Evolutionary conservation across 345 rosid genomes (phyloP).

Genomic region (Melastoma malabathricum): DNA sequence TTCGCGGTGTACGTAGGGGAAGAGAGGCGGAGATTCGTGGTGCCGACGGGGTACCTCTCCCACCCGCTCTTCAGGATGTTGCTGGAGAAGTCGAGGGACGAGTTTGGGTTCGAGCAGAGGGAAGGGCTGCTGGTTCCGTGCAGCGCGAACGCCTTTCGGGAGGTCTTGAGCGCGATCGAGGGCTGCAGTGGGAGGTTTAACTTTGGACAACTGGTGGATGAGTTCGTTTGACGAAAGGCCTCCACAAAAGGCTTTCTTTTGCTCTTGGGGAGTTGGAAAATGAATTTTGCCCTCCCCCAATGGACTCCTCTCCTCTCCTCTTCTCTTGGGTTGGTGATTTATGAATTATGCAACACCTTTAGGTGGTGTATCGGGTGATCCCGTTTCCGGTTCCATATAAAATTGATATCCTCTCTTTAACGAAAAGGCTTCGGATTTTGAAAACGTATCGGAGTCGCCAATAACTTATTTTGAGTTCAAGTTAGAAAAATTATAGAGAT

Average conservation of each 20-base stretch:
- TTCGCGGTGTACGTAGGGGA: conserved; percentile 79
- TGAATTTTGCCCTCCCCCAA: too few relatives aligned
- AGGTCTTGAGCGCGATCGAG: conserved; percentile 54
- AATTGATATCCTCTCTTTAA: too few relatives aligned
- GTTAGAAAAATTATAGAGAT: too few relatives aligned
- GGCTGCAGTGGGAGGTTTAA: conserved; percentile 58
- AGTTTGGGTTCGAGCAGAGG: conserved; percentile 40
- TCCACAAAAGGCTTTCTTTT: neutral
- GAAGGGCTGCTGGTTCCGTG: conserved; percentile 66
- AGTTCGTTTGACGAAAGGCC: conserved; percentile 32
- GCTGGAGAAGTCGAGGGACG: conserved; percentile 61
- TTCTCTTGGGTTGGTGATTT: too few relatives aligned
- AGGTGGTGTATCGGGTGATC: too few relatives aligned
- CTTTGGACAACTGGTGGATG: conserved; percentile 57
- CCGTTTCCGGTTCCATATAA: too few relatives aligned
- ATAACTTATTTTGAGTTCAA: too few relatives aligned
- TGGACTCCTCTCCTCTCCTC: too few relatives aligned
- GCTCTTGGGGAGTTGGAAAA: neutral
- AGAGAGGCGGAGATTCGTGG: conserved; percentile 47
- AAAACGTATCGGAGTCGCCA: too few relatives aligned
- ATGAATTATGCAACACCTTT: too few relatives aligned
- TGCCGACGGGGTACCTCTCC: conserved; percentile 56
- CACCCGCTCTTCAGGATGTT: conserved; percentile 82
- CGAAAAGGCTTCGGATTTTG: too few relatives aligned
- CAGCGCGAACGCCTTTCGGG: conserved; percentile 51